Conservation (phyloP, 2,329 filamentous ascomycete species). For the Didymosphaeria variabile region DNA sequence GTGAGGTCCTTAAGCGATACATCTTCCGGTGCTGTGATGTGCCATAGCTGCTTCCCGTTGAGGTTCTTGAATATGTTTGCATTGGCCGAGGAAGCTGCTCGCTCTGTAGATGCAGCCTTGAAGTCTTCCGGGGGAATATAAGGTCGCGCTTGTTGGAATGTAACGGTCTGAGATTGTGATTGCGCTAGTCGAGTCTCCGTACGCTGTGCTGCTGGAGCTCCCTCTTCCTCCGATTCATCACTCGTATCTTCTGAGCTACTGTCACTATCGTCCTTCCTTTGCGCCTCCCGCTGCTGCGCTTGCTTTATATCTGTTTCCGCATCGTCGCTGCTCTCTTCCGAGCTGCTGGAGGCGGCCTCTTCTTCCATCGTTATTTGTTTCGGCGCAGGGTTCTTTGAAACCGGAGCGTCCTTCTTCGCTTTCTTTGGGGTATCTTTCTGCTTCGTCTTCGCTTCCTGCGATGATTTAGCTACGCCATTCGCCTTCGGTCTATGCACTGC, state of each 20-base stretch:
- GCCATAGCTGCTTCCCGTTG: conserved; percentile 80
- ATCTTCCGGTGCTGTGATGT: conserved; percentile 76
- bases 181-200: conserved; percentile 20
- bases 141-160: conserved; percentile 46
- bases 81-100: conserved; percentile 38
- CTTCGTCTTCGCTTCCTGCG: conserved; percentile 21
- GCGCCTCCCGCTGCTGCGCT: conserved; percentile 25
- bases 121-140: conserved; percentile 56
- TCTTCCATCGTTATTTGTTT: conserved; percentile 33
- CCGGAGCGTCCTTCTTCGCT: conserved; percentile 19
- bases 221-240: conserved; percentile 50
- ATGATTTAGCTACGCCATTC: conserved; percentile 35
- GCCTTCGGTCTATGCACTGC: conserved; percentile 37
- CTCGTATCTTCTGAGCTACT: conserved; percentile 44
- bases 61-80: conserved; percentile 66
- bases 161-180: conserved; percentile 38
- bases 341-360: conserved; percentile 34
- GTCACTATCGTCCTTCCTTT: conserved; percentile 23
- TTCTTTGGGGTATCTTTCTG: conserved; percentile 21
- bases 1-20: conserved; percentile 74
- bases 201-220: conserved; percentile 29
- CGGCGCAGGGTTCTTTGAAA: conserved; percentile 28
- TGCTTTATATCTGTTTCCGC: conserved; percentile 31
- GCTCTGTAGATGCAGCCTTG: conserved; percentile 60
- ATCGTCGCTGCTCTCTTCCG: conserved; percentile 35